A percentile compares a stretch with the other conserved stretches of the same genome.
phyloP scores from a whole-genome alignment of 371 early-diverging fungal genomes.

The Zancudomyces culisetae region DNA sequence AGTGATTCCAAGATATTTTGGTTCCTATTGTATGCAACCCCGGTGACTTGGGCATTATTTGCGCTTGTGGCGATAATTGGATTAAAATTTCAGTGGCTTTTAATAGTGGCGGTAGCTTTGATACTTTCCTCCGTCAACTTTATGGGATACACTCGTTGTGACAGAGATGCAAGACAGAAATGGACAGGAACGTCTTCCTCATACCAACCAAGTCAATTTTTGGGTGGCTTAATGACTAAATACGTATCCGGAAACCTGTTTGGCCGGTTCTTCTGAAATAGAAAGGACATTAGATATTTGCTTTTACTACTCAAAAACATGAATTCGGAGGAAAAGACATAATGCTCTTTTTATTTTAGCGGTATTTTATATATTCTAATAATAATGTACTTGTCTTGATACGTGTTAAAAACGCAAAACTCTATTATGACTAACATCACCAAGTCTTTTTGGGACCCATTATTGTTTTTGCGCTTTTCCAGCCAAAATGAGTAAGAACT shows the following conservation, averaged over 20 bases:
- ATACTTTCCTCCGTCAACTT: conserved; percentile 71
- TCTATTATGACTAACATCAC: no score
- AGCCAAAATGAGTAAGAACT: conserved; percentile 50
- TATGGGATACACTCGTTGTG: conserved; percentile 84
- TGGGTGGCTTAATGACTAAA: conserved; percentile 17
- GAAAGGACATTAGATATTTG: no score
- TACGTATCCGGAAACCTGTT: conserved; percentile 11
- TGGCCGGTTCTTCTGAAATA: conserved; percentile 15
- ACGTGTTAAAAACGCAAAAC: no score
- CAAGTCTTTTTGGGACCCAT: no score
- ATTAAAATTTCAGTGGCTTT: conserved; percentile 53
- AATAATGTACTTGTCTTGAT: no score
- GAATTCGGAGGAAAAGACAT: no score
- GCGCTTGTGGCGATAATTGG: conserved; percentile 54
- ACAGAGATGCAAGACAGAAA: conserved; percentile 67
- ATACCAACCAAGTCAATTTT: conserved; percentile 5
- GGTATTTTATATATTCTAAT: no score
- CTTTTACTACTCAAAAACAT: no score
- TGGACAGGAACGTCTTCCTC: conserved; percentile 12
- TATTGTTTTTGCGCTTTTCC: conserved; percentile 28
- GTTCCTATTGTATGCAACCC: conserved; percentile 68
- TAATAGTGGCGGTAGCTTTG: conserved; percentile 70
- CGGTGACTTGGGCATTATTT: conserved; percentile 66
- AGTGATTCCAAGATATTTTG: conserved; percentile 84
- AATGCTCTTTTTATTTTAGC: no score